Conservation (phyloP, 768 basidiomycete genomes). For the Chalciporus pseudorubinellus region DNA sequence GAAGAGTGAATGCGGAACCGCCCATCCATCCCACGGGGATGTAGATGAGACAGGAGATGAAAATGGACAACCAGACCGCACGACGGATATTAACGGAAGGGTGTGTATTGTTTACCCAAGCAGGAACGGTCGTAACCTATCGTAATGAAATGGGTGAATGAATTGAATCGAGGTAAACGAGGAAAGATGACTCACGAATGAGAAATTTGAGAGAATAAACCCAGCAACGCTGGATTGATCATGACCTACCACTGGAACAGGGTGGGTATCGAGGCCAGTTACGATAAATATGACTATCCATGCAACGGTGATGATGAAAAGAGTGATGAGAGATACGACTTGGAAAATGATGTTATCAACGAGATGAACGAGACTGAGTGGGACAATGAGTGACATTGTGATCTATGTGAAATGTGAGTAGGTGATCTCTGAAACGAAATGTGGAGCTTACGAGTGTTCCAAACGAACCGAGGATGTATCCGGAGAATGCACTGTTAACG, state of each 20-base stretch:
- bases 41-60: slow-evolving; percentile 25
- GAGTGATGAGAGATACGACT: slow-evolving; percentile 19
- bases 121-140: slow-evolving; percentile 24
- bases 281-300: slow-evolving; percentile 19
- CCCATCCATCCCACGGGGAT: slow-evolving; percentile 25
- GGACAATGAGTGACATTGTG: slow-evolving; percentile 17
- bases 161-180: background rate
- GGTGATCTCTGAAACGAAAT: background rate
- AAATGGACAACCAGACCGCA: slow-evolving; percentile 21
- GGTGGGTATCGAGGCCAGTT: slow-evolving; percentile 9
- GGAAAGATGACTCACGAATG: slow-evolving; percentile 17
- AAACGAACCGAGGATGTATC: slow-evolving; percentile 22
- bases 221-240: slow-evolving; percentile 21
- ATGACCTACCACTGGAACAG: slow-evolving; percentile 15
- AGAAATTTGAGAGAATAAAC: slow-evolving; percentile 24
- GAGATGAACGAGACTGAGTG: slow-evolving; percentile 23
- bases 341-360: slow-evolving; percentile 27
- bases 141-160: background rate
- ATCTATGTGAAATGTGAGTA: slow-evolving; percentile 14
- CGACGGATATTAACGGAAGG: slow-evolving; percentile 21
- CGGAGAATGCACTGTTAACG: slow-evolving; percentile 16
- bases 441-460: slow-evolving; percentile 17
- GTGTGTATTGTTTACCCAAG: slow-evolving; percentile 27
- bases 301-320: slow-evolving; percentile 16
- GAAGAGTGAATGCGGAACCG: slow-evolving; percentile 10